These are phyloP conservation scores for Raffaelea deltoideospora DNA, from an alignment of 2,329 filamentous ascomycete genomes.

Conservation along the genomic window DNA sequence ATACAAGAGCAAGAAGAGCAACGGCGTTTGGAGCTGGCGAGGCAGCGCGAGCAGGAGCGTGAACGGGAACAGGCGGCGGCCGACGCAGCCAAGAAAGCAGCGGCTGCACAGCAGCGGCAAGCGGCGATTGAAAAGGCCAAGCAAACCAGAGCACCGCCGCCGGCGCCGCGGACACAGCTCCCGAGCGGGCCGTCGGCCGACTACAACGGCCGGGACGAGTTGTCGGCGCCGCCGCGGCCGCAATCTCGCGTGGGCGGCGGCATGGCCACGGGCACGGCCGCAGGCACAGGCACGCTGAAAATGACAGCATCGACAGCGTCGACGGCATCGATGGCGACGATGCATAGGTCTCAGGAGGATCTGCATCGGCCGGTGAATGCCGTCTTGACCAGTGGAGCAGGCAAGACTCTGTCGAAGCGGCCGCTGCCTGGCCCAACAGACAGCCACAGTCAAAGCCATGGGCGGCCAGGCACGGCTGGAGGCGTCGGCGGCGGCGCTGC, in stretches of 20 bases:
- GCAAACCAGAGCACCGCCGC: slow-evolving; percentile 46
- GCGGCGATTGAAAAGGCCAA: slow-evolving; percentile 50
- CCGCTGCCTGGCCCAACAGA: slow-evolving; percentile 32
- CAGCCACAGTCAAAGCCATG: slow-evolving; percentile 2
- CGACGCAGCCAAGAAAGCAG: slow-evolving; percentile 43
- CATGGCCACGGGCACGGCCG: too few relatives aligned
- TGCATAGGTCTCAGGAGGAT: slow-evolving; percentile 41
- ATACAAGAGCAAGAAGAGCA: slow-evolving; percentile 46
- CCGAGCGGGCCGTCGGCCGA: slow-evolving; percentile 32
- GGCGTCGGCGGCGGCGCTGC: background rate
- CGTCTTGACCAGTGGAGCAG: slow-evolving; percentile 38
- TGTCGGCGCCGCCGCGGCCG: slow-evolving; percentile 23
- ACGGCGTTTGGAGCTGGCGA: slow-evolving; percentile 44
- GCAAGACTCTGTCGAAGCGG: slow-evolving; percentile 62
- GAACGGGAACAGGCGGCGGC: slow-evolving; percentile 39
- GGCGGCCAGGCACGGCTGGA: slow-evolving; percentile 2
- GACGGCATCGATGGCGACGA: slow-evolving; percentile 26
- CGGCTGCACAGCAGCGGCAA: slow-evolving; percentile 35
- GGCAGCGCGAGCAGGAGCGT: slow-evolving; percentile 35
- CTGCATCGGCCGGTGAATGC: slow-evolving; percentile 44
- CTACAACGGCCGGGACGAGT: slow-evolving; percentile 18
- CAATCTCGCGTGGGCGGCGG: slow-evolving; percentile 46
- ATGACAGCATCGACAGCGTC: slow-evolving; percentile 35
- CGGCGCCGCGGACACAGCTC: slow-evolving; percentile 36
- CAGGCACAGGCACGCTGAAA: too few relatives aligned